phyloP scores from a whole-genome alignment of 306 rosid genomes.

The Fragaria nilgerrensis region DNA sequence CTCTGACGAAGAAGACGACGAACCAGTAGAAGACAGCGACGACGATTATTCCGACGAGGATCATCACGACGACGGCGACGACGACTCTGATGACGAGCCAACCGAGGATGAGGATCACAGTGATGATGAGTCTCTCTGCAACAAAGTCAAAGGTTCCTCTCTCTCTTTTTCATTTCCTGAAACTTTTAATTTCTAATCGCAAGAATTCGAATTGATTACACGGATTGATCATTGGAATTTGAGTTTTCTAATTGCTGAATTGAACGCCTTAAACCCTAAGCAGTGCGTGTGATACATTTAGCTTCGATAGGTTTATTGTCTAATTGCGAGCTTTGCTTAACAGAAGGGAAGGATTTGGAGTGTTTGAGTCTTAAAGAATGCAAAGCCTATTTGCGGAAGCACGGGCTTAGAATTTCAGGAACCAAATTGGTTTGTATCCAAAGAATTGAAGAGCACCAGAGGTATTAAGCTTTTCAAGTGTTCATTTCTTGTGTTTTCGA shows the following conservation, averaged over 20 bases:
- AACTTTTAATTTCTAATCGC: not conserved
- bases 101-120: conserved; percentile 16
- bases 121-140: conserved; percentile 41
- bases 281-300: not conserved
- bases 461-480: conserved; percentile 30
- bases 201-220: not conserved
- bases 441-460: conserved; percentile 65
- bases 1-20: conserved; percentile 11
- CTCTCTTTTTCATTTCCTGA: not conserved
- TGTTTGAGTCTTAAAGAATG: conserved; percentile 52
- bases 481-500: not conserved
- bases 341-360: conserved; percentile 47
- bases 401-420: conserved; percentile 63
- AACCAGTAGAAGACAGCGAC: not conserved
- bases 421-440: conserved; percentile 54
- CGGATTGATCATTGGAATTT: not conserved
- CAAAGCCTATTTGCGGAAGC: conserved; percentile 63
- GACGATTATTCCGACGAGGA: conserved; percentile 4
- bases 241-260: not conserved
- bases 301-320: not conserved
- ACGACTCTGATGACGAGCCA: not conserved
- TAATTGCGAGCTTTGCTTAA: not conserved
- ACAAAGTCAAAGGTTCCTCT: conserved; percentile 50
- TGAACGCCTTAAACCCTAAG: not conserved
- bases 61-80: not conserved